Evolutionary conservation across 2,329 filamentous ascomycete genomes (phyloP).

Genomic region (Pseudocercospora crystallina): DNA sequence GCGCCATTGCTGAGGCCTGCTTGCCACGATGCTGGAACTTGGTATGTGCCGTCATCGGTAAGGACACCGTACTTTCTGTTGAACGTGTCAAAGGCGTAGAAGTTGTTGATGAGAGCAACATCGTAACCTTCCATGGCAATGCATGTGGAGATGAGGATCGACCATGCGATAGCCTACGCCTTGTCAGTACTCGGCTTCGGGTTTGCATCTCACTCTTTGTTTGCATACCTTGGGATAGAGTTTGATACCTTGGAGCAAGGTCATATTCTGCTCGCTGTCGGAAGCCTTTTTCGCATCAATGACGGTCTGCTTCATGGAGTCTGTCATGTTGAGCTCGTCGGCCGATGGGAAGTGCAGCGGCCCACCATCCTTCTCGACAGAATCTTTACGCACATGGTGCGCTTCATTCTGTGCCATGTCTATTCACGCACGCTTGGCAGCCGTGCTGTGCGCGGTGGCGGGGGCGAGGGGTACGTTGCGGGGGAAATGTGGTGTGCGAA

Average conservation of each 20-base stretch:
- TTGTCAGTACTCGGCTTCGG: too few relatives aligned
- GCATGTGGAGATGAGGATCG: constrained; percentile 81
- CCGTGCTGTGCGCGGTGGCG: neutral
- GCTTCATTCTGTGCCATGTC: too few relatives aligned
- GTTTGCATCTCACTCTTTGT: too few relatives aligned
- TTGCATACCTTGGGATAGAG: constrained; percentile 69
- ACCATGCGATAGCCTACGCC: constrained; percentile 68
- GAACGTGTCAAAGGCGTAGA: constrained; percentile 58
- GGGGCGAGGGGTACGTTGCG: neutral
- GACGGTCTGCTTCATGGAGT: constrained; percentile 32
- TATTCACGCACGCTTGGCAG: too few relatives aligned
- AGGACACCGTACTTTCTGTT: constrained; percentile 45
- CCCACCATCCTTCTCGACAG: constrained; percentile 11
- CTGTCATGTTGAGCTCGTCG: constrained; percentile 33
- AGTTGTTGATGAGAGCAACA: constrained; percentile 76
- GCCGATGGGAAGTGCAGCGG: constrained; percentile 26
- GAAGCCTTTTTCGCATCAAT: constrained; percentile 47
- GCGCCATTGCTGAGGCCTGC: constrained; percentile 49
- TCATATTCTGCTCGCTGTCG: constrained; percentile 52
- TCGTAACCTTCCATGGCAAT: constrained; percentile 93
- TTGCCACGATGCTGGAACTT: constrained; percentile 48
- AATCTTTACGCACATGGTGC: constrained; percentile 2
- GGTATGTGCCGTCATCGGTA: constrained; percentile 36
- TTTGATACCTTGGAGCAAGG: constrained; percentile 69
- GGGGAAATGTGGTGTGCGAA: neutral